Base-by-base conservation (phyloP, 768 basidiomycete genomes). In the Tricholoma bakamatsutake region DNA sequence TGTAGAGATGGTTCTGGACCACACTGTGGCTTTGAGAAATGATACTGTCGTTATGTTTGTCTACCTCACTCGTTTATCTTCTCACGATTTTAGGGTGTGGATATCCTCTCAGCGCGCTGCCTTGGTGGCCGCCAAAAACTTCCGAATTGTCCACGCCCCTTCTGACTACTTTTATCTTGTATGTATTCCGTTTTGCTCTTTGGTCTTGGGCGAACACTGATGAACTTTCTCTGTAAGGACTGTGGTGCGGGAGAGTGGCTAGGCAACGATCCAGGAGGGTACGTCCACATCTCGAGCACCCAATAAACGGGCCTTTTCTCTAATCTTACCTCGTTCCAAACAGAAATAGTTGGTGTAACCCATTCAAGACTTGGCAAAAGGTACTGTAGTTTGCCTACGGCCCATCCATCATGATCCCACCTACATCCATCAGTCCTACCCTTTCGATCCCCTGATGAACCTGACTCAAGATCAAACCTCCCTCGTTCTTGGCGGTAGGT, bases 111-210 rank as follows among this genome's bases (percentile, higher is more conserved):
- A 68, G 7, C 69, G 89, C 61, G 87, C 80, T 9, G 73, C 72
- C 0, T 68, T 75, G 1, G 87, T 90, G 3, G 80, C 80, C 0
- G 67, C 76, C 46, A 80, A 80, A 62, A 83, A 84, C 0, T 82
- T 73, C 74, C 69, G 73, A 46, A 67, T 92, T 35, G 71, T 93
- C 11, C 88, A 90, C 54, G 80, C 84, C 0, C 75, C 88, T 3
- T 83, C 81, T n/a, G 82, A 91, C 66, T 87, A 82, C 69, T 90
- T 92, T 68, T 92, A 93, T 68, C 81, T 91, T 13, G 77, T 76
- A 52, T 12, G 43, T 45, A 27, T 12, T 6, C 11, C 11, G 7
- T 12, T 12, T 12, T 27, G 4, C 9, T 27, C 4, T 12, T 27
- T 40, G 8, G 12, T 6, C 9, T 5, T 4, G 5, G n/a, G 10